Evolutionary conservation across 805 yeast genomes (phyloP).

Genomic region (Hanseniaspora occidentalis): DNA sequence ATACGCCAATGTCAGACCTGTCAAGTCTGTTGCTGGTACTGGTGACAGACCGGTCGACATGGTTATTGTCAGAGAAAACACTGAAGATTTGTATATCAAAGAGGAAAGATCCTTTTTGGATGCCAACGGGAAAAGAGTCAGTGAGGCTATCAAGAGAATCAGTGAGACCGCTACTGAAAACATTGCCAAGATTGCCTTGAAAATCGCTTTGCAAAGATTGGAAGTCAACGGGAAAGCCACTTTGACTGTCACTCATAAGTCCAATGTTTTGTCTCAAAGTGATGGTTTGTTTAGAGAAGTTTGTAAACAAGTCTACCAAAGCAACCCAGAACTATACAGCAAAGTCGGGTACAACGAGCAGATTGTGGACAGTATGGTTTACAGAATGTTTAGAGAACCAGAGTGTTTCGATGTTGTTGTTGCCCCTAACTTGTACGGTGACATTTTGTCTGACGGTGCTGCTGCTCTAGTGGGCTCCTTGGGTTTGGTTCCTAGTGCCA

Average conservation of each 20-base stretch:
- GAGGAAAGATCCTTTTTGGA: conserved; percentile 64
- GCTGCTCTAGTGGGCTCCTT: conserved; percentile 96
- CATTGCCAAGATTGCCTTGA: conserved; percentile 84
- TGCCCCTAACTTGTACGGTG: conserved; percentile 97
- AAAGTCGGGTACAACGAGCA: conserved; percentile 74
- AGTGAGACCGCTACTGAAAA: conserved; percentile 73
- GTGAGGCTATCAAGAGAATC: conserved; percentile 97
- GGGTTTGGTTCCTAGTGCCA: conserved; percentile 97
- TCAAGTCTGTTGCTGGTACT: conserved; percentile 76
- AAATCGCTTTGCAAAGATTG: conserved; percentile 84
- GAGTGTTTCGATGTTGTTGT: conserved; percentile 95
- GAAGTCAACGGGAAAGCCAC: conserved; percentile 52
- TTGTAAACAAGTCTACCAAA: conserved; percentile 31
- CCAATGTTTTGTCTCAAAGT: conserved; percentile 82
- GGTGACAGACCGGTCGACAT: conserved; percentile 81
- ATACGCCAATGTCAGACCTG: conserved; percentile 96
- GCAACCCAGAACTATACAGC: conserved; percentile 40
- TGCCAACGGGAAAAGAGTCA: conserved; percentile 77
- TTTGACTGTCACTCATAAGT: conserved; percentile 87
- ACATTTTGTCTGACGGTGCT: conserved; percentile 93
- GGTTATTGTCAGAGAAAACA: conserved; percentile 97
- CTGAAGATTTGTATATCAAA: conserved; percentile 94
- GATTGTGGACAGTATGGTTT: conserved; percentile 98
- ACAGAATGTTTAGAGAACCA: conserved; percentile 97
- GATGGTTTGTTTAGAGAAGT: conserved; percentile 97